A percentile compares a stretch with the other conserved stretches of the same genome.
phyloP scores from a whole-genome alignment of 2,329 filamentous ascomycete genomes.

The Trichothecium sympodiale region DNA sequence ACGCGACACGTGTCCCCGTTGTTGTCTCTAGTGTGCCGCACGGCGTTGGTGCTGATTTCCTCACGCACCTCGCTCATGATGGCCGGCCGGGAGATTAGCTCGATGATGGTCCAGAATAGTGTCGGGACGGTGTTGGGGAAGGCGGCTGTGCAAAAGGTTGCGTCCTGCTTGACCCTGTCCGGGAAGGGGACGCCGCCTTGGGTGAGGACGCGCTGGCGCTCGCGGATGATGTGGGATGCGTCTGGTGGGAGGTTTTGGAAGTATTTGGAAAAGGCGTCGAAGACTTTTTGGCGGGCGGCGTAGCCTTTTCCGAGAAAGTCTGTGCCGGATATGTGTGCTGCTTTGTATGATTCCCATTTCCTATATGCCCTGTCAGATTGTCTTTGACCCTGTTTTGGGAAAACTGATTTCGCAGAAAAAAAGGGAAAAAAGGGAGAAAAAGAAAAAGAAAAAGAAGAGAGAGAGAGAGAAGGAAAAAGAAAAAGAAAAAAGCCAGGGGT shows the following conservation, averaged over 20 bases:
- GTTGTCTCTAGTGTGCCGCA: not conserved
- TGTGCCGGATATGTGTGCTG: conserved; percentile 5
- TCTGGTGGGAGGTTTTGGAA: conserved; percentile 4
- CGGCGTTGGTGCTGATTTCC: conserved; percentile 19
- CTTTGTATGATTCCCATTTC: conserved; percentile 5
- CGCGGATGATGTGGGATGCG: conserved; percentile 5
- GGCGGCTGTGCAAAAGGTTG: conserved; percentile 16
- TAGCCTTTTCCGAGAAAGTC: conserved; percentile 5
- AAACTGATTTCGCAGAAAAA: not conserved
- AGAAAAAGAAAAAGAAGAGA: too few species aligned
- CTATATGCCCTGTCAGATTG: not conserved
- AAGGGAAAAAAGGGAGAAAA: too few species aligned
- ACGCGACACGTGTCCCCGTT: conserved; percentile 4
- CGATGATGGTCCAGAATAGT: conserved; percentile 31
- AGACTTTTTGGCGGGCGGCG: conserved; percentile 8
- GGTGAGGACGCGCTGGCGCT: conserved; percentile 5
- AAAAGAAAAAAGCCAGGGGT: too few species aligned
- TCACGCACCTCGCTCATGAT: conserved; percentile 26
- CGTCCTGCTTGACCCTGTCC: conserved; percentile 5
- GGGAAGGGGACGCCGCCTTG: conserved; percentile 1
- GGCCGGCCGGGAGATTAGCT: conserved; percentile 26
- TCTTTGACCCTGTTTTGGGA: not conserved
- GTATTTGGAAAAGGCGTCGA: conserved; percentile 9
- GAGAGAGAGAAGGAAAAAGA: too few species aligned
- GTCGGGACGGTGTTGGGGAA: conserved; percentile 30